Evolutionary conservation across 768 basidiomycete species (phyloP), one percentile per base, ranked within the genome.

Genomic region (Naganishia friedmannii): DNA sequence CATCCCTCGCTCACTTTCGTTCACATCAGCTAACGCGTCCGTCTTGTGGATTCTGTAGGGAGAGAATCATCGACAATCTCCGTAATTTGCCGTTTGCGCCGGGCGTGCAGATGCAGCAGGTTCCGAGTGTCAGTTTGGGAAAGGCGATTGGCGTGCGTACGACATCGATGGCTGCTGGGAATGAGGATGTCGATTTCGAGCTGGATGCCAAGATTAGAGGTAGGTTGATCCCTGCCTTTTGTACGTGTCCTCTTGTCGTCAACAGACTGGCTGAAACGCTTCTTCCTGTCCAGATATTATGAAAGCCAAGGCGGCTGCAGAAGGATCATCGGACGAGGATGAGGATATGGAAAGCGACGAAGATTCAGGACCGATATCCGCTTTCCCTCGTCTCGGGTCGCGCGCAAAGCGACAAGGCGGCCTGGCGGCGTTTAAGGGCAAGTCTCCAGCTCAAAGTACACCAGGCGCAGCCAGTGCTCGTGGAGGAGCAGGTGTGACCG

Each of bases 61-160:
- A 82, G 79, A 78, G 83, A 58, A 82, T 86, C 69, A 78, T 89
- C 53, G 84, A 86, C 55, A 85, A 86, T 53, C 82, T 90, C 3
- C 82, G 85, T 26, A 84, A 86, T 72, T 78, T 90, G 53, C 86
- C 85, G 3, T 85, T 86, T 67, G 92, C 91, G 0, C 96, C 96
- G 0, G 91, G 91, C 6, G 91, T 92, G 0, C 88, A 87, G 54
- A 86, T 95, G 84, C 92, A 93, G 28, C 87, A 89, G 58, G 89
- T 92, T 0, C 93, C 93, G 0, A 80, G 85, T 51, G 87, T 91
- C 17, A 69, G 73, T 0, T 53, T 82, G 19, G 77, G 75, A 4
- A 68, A 76, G 56, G 75, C 70, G 23, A 67, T 80, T 73, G 87
- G 86, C 39, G 73, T 95, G 7, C 73, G 5, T 74, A 75, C 48